Conservation (phyloP, 352 stramenopile species). For the Phytophthora citrophthora region DNA sequence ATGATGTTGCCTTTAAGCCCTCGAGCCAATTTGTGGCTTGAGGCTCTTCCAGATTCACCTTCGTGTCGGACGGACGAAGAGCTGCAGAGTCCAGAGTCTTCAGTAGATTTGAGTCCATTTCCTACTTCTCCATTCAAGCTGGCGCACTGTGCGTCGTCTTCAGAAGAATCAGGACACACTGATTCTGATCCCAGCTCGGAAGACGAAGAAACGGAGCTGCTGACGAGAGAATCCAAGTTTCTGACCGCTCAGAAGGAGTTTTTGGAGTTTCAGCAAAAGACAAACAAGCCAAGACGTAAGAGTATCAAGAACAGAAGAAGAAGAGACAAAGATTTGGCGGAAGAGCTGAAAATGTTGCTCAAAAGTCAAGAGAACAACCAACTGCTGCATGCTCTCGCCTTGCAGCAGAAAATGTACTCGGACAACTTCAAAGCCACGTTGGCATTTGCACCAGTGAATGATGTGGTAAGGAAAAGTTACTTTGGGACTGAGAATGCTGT, state of each 20-base stretch:
- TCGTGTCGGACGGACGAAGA: constrained; percentile 36
- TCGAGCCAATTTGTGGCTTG: constrained; percentile 22
- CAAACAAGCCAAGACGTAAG: constrained; percentile 25
- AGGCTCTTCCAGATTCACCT: constrained; percentile 26
- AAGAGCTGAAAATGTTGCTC: constrained; percentile 37
- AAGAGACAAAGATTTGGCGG: constrained; percentile 12
- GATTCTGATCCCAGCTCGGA: constrained; percentile 1
- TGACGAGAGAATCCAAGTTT: constrained; percentile 67
- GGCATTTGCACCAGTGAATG: constrained; percentile 67
- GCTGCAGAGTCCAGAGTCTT: constrained; percentile 20
- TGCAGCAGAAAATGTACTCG: constrained; percentile 68
- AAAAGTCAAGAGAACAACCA: constrained; percentile 53
- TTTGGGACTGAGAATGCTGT: not conserved
- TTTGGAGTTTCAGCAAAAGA: constrained; percentile 54
- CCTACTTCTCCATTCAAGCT: constrained; percentile 32
- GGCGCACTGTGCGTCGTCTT: constrained; percentile 23
- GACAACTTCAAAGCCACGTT: constrained; percentile 78
- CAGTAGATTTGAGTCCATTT: constrained; percentile 5
- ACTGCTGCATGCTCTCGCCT: constrained; percentile 51
- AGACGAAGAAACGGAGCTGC: constrained; percentile 47
- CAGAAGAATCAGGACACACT: constrained; percentile 12
- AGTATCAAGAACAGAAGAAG: constrained; percentile 54
- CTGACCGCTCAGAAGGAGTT: constrained; percentile 71
- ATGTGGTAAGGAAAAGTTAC: constrained; percentile 40
- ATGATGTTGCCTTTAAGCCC: constrained; percentile 55